phyloP scores from a whole-genome alignment of 192 early-diverging fungal genomes.

The Fimicolochytrium jonesii region DNA sequence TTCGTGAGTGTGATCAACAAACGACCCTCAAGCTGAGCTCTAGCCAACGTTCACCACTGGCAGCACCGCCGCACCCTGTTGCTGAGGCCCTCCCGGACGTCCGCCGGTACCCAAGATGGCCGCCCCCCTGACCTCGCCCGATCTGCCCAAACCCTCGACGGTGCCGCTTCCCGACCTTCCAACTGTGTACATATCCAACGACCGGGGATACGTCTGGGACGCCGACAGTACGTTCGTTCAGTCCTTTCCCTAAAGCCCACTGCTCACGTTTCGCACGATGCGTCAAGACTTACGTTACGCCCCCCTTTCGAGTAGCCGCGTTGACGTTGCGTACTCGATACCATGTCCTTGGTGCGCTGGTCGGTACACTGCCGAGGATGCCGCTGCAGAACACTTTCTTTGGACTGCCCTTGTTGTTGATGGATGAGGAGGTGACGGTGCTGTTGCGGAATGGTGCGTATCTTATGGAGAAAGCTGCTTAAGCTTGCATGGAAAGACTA shows the following conservation, averaged over 20 bases:
- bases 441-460: conserved; percentile 40
- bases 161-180: not conserved
- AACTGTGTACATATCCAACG: not conserved
- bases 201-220: conserved; percentile 9
- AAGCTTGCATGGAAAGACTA: no score
- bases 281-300: no score
- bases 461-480: no score
- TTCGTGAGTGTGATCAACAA: no score
- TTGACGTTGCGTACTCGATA: not conserved
- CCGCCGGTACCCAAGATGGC: no score
- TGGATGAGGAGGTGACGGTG: conserved; percentile 68
- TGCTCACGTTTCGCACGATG: no score
- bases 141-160: not conserved
- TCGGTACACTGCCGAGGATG: conserved; percentile 62
- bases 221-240: conserved; percentile 8
- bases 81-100: no score
- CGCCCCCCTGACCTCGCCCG: not conserved
- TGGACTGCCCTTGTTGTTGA: conserved; percentile 65
- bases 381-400: conserved; percentile 76
- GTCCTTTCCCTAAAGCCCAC: no score
- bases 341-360: conserved; percentile 35
- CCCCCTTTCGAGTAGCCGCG: not conserved
- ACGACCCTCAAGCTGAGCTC: no score
- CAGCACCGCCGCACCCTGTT: no score
- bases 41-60: no score